Evolutionary conservation across 2,329 filamentous ascomycete genomes (phyloP).

Genomic region (Pyrenophora tritici-repentis): DNA sequence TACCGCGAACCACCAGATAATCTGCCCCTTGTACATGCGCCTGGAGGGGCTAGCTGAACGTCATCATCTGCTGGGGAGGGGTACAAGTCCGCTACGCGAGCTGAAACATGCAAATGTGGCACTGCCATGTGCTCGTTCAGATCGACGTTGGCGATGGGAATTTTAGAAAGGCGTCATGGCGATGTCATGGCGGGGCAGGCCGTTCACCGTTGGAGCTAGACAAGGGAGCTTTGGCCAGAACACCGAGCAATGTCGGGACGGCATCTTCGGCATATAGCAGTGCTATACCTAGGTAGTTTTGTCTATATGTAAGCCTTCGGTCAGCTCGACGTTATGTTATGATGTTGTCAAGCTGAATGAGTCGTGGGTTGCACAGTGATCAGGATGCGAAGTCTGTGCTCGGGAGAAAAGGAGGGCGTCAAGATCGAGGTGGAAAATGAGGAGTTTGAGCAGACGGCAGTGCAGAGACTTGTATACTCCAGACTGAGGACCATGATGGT

Average conservation of each 20-base stretch:
- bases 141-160: constrained; percentile 21
- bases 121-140: constrained; percentile 24
- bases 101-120: constrained; percentile 4
- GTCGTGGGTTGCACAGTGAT: neutral
- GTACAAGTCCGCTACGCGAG: constrained; percentile 20
- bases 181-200: constrained; percentile 33
- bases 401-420: neutral
- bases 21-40: constrained; percentile 32
- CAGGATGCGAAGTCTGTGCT: neutral
- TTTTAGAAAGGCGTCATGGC: constrained; percentile 31
- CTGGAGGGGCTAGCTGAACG: constrained; percentile 31
- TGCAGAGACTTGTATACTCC: constrained; percentile 11
- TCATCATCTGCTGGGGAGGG: constrained; percentile 37
- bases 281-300: too few species aligned
- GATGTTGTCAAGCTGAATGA: neutral
- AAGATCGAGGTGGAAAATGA: neutral
- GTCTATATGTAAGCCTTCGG: neutral
- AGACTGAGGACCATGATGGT: constrained; percentile 30
- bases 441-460: neutral
- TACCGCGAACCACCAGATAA: constrained; percentile 24
- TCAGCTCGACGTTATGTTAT: constrained; percentile 1
- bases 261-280: constrained; percentile 8
- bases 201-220: constrained; percentile 16
- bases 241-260: neutral
- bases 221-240: constrained; percentile 17